phyloP scores from a whole-genome alignment of 129 eudicot species.

The Artemisia annua region DNA sequence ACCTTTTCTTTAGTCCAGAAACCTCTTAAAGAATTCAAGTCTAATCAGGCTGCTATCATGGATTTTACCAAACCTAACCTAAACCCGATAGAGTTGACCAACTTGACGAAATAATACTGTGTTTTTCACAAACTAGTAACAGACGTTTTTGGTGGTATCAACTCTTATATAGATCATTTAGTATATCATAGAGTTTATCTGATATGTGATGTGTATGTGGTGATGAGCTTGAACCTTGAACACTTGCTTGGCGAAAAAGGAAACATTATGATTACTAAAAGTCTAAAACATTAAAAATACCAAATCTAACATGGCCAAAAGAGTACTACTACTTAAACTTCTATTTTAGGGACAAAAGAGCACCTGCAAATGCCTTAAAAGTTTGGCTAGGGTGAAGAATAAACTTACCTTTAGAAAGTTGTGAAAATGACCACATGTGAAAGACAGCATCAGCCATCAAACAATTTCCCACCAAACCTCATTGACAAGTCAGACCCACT shows the following conservation, averaged over 20 bases:
- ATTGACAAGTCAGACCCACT: conserved; percentile 27
- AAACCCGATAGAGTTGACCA: not conserved
- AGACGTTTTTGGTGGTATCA: not conserved
- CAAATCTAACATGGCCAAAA: no score
- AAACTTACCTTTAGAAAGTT: conserved; percentile 24
- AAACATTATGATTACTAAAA: no score
- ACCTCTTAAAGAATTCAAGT: conserved; percentile 5
- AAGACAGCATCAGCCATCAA: not conserved
- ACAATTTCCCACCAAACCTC: conserved; percentile 28
- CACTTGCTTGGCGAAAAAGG: not conserved
- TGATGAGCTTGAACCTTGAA: not conserved
- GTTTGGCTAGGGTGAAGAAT: conserved; percentile 5
- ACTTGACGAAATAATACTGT: not conserved
- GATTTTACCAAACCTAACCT: conserved; percentile 19
- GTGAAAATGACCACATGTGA: conserved; percentile 25
- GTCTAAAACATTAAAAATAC: no score
- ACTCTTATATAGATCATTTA: no score
- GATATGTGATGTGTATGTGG: not conserved
- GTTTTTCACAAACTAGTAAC: not conserved
- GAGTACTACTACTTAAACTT: no score
- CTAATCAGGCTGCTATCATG: conserved; percentile 27
- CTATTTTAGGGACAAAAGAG: not conserved
- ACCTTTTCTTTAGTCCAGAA: not conserved
- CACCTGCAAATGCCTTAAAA: not conserved
- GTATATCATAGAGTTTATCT: not conserved